These are phyloP conservation scores for Buddleja alternifolia DNA, from an alignment of 257 asterid species.

Conservation along the genomic window DNA sequence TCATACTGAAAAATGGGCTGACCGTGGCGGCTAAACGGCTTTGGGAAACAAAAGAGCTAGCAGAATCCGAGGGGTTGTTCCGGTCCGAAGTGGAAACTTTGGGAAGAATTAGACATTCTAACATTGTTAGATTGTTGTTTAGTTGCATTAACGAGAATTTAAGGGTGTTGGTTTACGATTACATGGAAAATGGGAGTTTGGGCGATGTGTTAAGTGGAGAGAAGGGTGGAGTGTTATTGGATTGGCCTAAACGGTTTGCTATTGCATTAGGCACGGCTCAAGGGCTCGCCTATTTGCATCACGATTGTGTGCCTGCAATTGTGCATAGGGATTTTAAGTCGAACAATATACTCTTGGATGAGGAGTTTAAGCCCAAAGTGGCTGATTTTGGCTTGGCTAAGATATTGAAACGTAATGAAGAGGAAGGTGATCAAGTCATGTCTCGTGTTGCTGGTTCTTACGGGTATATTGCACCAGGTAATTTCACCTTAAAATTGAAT, in stretches of 20 bases:
- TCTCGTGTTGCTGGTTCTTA: conserved; percentile 82
- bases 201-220: conserved; percentile 73
- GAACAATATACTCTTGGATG: conserved; percentile 37
- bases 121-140: conserved; percentile 75
- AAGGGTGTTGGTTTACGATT: conserved; percentile 68
- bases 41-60: conserved; percentile 56
- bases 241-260: conserved; percentile 69
- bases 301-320: conserved; percentile 42
- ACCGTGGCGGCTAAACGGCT: conserved; percentile 81
- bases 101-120: conserved; percentile 62
- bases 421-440: conserved; percentile 52
- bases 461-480: conserved; percentile 93
- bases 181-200: conserved; percentile 68
- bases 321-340: conserved; percentile 38
- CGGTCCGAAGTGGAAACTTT: conserved; percentile 54
- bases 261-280: conserved; percentile 80
- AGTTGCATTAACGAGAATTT: conserved; percentile 64
- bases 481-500: too few species aligned
- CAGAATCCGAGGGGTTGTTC: conserved; percentile 57
- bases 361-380: conserved; percentile 35
- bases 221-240: conserved; percentile 58
- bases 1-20: conserved; percentile 61
- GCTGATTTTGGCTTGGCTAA: conserved; percentile 92
- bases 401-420: conserved; percentile 40
- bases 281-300: conserved; percentile 91